phyloP scores from a whole-genome alignment of 352 stramenopile species.

The Phytophthora multivora region DNA sequence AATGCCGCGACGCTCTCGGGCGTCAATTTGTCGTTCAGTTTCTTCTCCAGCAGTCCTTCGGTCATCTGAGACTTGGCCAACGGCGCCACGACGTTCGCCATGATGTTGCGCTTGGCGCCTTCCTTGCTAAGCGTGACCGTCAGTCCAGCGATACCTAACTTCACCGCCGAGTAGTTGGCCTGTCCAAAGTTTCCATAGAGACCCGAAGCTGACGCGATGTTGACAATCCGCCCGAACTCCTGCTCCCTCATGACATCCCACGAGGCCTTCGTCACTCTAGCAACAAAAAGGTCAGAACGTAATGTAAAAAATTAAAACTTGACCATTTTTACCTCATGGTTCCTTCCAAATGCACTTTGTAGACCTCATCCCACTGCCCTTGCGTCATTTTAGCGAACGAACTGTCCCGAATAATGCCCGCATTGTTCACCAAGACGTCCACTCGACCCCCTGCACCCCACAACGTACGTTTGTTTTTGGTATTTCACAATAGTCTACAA shows the following conservation, averaged over 20 bases:
- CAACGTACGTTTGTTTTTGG: background rate
- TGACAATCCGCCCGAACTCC: slow-evolving; percentile 87
- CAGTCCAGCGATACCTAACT: slow-evolving; percentile 93
- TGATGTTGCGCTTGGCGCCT: slow-evolving; percentile 73
- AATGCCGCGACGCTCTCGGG: slow-evolving; percentile 83
- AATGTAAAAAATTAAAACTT: too few relatives aligned
- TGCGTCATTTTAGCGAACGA: slow-evolving; percentile 88
- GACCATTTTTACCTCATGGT: slow-evolving; percentile 61
- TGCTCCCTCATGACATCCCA: slow-evolving; percentile 84
- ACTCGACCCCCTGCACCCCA: slow-evolving; percentile 63
- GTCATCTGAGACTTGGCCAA: slow-evolving; percentile 88
- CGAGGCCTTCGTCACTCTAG: slow-evolving; percentile 71
- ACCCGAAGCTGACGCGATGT: slow-evolving; percentile 79
- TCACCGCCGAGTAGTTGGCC: slow-evolving; percentile 89
- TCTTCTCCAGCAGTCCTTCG: slow-evolving; percentile 67
- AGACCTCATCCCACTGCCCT: slow-evolving; percentile 84
- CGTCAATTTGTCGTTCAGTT: slow-evolving; percentile 69
- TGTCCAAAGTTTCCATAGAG: slow-evolving; percentile 92
- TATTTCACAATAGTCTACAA: background rate
- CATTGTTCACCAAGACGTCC: slow-evolving; percentile 95
- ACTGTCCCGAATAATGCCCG: slow-evolving; percentile 89
- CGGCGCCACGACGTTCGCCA: slow-evolving; percentile 83
- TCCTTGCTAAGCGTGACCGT: slow-evolving; percentile 91
- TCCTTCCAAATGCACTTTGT: slow-evolving; percentile 84
- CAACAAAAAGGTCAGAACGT: background rate